Evolutionary conservation across 2,329 filamentous ascomycete species (phyloP).

Genomic region (Microcera coccophila): DNA sequence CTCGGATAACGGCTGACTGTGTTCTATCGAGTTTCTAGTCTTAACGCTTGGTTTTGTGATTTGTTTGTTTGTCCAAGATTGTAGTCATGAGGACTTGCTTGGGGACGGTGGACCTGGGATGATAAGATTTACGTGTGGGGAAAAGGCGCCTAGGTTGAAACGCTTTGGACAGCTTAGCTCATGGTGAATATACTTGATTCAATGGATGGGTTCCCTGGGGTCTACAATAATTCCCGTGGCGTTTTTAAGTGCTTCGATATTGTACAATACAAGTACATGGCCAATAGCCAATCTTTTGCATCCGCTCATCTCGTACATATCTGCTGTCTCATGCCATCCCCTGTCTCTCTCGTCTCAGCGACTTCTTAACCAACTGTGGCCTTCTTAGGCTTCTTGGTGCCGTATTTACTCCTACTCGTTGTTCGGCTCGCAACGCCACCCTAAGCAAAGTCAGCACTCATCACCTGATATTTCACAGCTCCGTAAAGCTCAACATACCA

Average conservation of each 20-base stretch:
- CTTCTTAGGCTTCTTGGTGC: slow-evolving; percentile 97
- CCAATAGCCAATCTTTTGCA: slow-evolving; percentile 12
- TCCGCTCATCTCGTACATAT: no score
- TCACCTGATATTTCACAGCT: neutral
- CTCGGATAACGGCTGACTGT: slow-evolving; percentile 11
- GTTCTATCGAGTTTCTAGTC: slow-evolving; percentile 19
- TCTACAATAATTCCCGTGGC: slow-evolving; percentile 11
- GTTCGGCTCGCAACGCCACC: slow-evolving; percentile 84
- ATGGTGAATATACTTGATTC: slow-evolving; percentile 26
- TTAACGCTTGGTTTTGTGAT: slow-evolving; percentile 21
- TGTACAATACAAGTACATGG: slow-evolving; percentile 29
- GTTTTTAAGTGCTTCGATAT: slow-evolving; percentile 11
- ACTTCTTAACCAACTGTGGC: slow-evolving; percentile 50
- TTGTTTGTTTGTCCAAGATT: slow-evolving; percentile 15
- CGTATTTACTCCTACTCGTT: slow-evolving; percentile 90
- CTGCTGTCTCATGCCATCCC: neutral
- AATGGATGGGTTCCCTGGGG: slow-evolving; percentile 22
- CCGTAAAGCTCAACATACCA: slow-evolving; percentile 60
- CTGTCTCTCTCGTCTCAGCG: neutral
- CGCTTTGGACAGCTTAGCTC: slow-evolving; percentile 26
- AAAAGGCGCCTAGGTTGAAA: slow-evolving; percentile 27
- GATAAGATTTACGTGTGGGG: slow-evolving; percentile 20
- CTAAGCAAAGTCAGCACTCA: slow-evolving; percentile 43
- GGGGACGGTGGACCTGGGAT: slow-evolving; percentile 12
- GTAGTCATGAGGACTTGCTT: slow-evolving; percentile 13